Base-by-base conservation (phyloP, 2,329 filamentous ascomycete genomes). In the Talaromyces sp. region DNA sequence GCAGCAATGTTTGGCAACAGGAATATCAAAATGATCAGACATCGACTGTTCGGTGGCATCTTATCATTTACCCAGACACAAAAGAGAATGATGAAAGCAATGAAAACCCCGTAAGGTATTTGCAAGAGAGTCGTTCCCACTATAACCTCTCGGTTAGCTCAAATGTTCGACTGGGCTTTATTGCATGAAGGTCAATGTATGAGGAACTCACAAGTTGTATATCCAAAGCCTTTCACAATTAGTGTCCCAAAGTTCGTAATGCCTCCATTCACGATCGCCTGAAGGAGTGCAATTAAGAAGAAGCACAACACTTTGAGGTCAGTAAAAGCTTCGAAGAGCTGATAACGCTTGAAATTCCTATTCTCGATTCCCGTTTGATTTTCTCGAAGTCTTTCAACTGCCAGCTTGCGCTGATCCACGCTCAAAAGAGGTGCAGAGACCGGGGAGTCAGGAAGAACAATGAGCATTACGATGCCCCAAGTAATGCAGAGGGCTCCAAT, bases 301-400 rank as follows among this genome's bases (percentile, higher is more conserved):
- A 86, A 76, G 43, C 86, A 70, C 82, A 82, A 86, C 0, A 82
- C 83, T 65, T 86, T 85, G 3, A 81, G 82, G 57, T 85, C 84
- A 9, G 73, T 48, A 0, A 86, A 64, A 44, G 81, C 83, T 65
- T 86, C 83, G 4, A 67, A 52, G 24, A 77, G 68, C 61, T 86
- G 84, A 2, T 76, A 70, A 73, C 77, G 78, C 47, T 72, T 75
- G 76, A 80, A 85, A 9, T 59, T 65, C 10, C 78, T 76, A 29
- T 80, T 77, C 29, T 63, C 61, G 14, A 67, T 70, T 0, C 82
- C 83, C 1, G 80, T 82, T 13, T 82, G 82, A 0, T 78, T 76
- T 29, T 79, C 67, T 2, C 78, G 72, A 6, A 79, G 53, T 30
- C 61, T 32, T 9, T 54, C 53, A 8, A 16, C 52, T 30, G 75